phyloP scores from a whole-genome alignment of 331 rosid species.

The Malus hybrid region DNA sequence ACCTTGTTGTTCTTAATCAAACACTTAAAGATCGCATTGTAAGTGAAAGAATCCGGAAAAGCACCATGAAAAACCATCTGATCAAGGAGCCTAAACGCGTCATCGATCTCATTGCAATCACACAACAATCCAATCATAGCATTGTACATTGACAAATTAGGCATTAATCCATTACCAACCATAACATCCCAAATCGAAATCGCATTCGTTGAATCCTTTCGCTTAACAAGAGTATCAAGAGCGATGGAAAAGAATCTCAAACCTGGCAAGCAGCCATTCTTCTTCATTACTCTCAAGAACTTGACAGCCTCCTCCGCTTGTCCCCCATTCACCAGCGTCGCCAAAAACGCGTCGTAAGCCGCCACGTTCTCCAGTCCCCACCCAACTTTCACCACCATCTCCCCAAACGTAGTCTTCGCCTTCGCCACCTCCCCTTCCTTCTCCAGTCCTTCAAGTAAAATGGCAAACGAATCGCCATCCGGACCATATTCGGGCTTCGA shows the following conservation, averaged over 20 bases:
- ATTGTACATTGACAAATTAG: conserved; percentile 56
- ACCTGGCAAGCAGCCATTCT: conserved; percentile 55
- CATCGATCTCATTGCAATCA: conserved; percentile 31
- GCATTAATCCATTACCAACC: conserved; percentile 37
- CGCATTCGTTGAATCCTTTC: conserved; percentile 33
- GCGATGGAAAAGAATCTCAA: conserved; percentile 49
- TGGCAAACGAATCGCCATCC: conserved; percentile 52
- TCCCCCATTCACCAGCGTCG: conserved; percentile 29
- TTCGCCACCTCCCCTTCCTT: conserved; percentile 43
- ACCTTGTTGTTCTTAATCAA: conserved; percentile 52
- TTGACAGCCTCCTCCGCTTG: conserved; percentile 35
- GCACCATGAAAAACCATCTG: conserved; percentile 53
- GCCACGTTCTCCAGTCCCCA: conserved; percentile 40
- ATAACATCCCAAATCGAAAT: conserved; percentile 52
- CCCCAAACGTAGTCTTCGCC: conserved; percentile 44
- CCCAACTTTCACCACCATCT: conserved; percentile 45
- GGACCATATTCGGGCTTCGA: conserved; percentile 22
- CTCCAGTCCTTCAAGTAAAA: conserved; percentile 62
- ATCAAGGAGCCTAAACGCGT: conserved; percentile 46
- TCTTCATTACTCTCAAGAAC: conserved; percentile 44
- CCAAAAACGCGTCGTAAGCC: conserved; percentile 52
- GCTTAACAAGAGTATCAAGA: conserved; percentile 45
- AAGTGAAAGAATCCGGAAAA: conserved; percentile 56
- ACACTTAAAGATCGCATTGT: conserved; percentile 62
- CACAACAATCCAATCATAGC: conserved; percentile 54